Base-by-base conservation (phyloP, 1,284 basidiomycete genomes). In the Leccinum ponderosum region DNA sequence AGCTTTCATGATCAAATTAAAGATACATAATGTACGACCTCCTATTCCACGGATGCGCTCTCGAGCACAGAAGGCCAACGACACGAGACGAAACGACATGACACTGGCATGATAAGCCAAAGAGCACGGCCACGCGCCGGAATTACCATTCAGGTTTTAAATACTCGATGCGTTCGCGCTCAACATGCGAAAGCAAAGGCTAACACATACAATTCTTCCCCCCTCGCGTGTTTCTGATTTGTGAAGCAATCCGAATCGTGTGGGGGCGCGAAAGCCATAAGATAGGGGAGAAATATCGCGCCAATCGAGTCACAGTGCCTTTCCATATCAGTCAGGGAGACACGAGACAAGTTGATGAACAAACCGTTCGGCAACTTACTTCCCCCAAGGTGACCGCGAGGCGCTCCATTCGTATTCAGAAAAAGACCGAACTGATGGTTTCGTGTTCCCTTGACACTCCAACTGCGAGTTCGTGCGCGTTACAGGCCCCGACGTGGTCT, bases 251-350 rank as follows among this genome's bases (percentile, higher is more conserved):
- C 97, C 1, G 94, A 96, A 75, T 98, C 98, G 90, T 94, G 99
- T 0, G 99, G 81, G 3, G 98, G 78, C 0, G 95, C 95, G 4
- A 99, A 80, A 39, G 37, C 37, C 37, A 39, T 15, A 75, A 96
- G 99, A 78, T 90, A 98, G 0, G 95, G 93, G 33, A 35, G n/a
- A 20, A 64, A 99, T 96, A 70, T 99, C 97, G 42, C 94, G 87
- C 97, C 97, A 99, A 98, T 97, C 95, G 56, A 97, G 91, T 98
- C 95, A 0, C 95, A 94, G 86, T 97, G 94, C 75, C 95, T 96
- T 77, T 97, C 94, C 93, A 42, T 42, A 42, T 9, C 5, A n/a
- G 4, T 17, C 39, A 17, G 39, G 39, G 8, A 17, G 8, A 42
- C n/a, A 42, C 7, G 8, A 9, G 37, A 39, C 15, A 39, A 39